Percentiles rank a stretch among this genome's conserved stretches.
phyloP scores from a whole-genome alignment of 495 filamentous ascomycete species.

The Daldinia bambusicola region DNA sequence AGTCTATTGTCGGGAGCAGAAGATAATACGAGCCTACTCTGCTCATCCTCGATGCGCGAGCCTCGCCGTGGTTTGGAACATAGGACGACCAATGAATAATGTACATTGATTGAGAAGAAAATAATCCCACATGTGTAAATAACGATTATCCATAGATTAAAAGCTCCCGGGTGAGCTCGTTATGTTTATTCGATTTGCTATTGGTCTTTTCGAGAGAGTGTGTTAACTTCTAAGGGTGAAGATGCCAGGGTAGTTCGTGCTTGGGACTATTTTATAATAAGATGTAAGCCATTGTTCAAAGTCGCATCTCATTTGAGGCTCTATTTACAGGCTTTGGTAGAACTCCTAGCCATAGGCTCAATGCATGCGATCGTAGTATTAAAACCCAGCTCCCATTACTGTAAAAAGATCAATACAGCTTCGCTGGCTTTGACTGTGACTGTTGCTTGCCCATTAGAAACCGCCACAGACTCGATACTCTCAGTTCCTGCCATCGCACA shows the following conservation, averaged over 20 bases:
- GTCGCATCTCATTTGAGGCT: too few relatives aligned
- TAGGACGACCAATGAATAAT: constrained; percentile 2
- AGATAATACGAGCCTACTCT: background rate
- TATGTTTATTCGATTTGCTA: background rate
- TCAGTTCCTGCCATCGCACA: constrained; percentile 59
- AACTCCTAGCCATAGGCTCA: too few relatives aligned
- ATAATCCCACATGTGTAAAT: constrained; percentile 5
- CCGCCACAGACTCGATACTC: constrained; percentile 53
- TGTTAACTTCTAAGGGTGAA: background rate
- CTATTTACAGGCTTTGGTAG: too few relatives aligned
- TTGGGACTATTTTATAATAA: too few relatives aligned
- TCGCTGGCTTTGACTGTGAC: constrained; percentile 64
- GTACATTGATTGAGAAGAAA: constrained; percentile 7
- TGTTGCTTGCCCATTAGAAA: constrained; percentile 56
- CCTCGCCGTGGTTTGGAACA: background rate
- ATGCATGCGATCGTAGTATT: too few relatives aligned
- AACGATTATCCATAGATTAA: constrained; percentile 3
- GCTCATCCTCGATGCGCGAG: background rate
- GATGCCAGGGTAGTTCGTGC: background rate
- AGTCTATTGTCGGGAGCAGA: background rate
- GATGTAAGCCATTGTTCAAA: too few relatives aligned
- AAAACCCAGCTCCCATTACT: constrained; percentile 16
- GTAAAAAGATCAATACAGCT: constrained; percentile 64
- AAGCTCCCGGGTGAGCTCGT: constrained; percentile 9
- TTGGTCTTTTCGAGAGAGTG: background rate